Evolutionary conservation across 176 grass and related monocot genomes (phyloP), one percentile per base, ranked within the genome.

Genomic region (Aegilops tauschii): DNA sequence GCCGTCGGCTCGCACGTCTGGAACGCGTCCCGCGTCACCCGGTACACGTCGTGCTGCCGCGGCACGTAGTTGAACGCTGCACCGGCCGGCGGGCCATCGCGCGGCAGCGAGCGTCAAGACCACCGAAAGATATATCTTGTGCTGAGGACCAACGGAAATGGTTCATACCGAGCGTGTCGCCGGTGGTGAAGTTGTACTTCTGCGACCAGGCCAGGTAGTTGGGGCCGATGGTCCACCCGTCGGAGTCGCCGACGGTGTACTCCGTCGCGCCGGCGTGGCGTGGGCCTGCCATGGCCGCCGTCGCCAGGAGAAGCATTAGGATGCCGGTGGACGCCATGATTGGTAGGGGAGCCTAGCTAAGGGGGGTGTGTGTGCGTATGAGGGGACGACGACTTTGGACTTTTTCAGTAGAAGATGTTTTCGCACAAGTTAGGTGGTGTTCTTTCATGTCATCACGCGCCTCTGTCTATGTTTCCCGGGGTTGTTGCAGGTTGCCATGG

Each of bases 171-270:
- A 98, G 90, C 11, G 92, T 84, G 82, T 96, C 93, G 79, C 90
- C 93, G 88, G 85, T 76, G 82, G 90, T 96, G 92, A 96, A 96
- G 92, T 98, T 93, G 88, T 95, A 87, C 65, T 92, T 80, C 80
- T 88, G 74, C n/a, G 93, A 91, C 93, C 93, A 98, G 16, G 59
- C 6, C 68, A 93, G 81, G 89, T 92, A 95, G 86, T 88, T 93
- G 16, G 54, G 27, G 64, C 93, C 91, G 79, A 81, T 91, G 44
- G 68, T 75, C 93, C 96, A 98, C 13, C 93, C 91, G 8, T 32
- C 30, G 18, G 82, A 44, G 82, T 89, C 88, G 45, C 90, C 93
- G 13, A 95, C 89, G 32, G 34, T 45, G 81, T 92, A 95, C 58
- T 93, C 89, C 16, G 89, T 87, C 1, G 91, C 91, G 20, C 13